These are phyloP conservation scores for Secale cereale DNA, from an alignment of 176 grass and related monocot genomes.

Conservation along the genomic window DNA sequence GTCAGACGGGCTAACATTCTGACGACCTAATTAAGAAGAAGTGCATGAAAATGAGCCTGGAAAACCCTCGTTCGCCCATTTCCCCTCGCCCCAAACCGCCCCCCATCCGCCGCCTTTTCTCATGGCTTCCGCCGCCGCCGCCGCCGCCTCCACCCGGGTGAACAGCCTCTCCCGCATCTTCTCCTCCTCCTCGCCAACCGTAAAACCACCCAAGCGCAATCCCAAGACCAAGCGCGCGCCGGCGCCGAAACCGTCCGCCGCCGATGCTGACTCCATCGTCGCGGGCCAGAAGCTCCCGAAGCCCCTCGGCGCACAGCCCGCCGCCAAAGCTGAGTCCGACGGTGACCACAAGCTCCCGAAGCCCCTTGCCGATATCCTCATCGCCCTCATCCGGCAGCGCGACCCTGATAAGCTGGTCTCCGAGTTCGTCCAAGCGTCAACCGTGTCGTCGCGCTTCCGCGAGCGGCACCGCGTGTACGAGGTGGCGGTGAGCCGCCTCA, in stretches of 20 bases:
- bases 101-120: background rate
- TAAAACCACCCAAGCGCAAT: background rate
- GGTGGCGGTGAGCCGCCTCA: constrained; percentile 43
- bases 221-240: background rate
- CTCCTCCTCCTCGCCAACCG: background rate
- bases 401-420: constrained; percentile 55
- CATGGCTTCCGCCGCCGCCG: constrained; percentile 9
- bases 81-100: background rate
- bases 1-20: background rate
- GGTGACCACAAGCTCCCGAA: background rate
- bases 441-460: constrained; percentile 34
- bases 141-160: background rate
- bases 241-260: background rate
- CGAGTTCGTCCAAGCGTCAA: constrained; percentile 44
- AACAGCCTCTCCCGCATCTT: constrained; percentile 26
- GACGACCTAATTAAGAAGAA: background rate
- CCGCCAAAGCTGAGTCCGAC: background rate
- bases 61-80: background rate
- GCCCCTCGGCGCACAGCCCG: background rate
- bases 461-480: constrained; percentile 43
- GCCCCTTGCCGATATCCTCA: background rate
- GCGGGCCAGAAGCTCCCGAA: background rate
- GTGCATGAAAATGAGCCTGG: background rate
- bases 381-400: constrained; percentile 15
- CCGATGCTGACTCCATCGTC: background rate